phyloP scores from a whole-genome alignment of 495 filamentous ascomycete genomes.

The Clohesyomyces aquaticus region DNA sequence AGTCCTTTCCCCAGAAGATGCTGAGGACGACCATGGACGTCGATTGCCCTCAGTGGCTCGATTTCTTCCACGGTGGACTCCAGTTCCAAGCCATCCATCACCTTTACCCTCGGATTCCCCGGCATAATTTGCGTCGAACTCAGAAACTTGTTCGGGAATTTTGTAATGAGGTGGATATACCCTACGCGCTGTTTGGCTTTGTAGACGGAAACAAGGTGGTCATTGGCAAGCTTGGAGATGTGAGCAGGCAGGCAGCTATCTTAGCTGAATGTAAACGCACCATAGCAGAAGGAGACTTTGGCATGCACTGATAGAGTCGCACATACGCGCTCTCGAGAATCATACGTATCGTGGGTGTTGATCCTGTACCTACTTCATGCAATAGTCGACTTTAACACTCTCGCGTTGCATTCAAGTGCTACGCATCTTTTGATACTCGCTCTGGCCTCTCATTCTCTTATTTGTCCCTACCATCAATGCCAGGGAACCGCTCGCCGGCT shows the following conservation, averaged over 20 bases:
- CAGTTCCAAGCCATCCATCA: constrained; percentile 98
- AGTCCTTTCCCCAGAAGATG: constrained; percentile 97
- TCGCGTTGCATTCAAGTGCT: too few species aligned
- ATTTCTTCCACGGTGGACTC: constrained; percentile 94
- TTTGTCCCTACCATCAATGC: too few species aligned
- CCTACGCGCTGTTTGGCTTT: constrained; percentile 93
- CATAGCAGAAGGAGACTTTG: constrained; percentile 22
- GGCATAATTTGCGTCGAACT: constrained; percentile 84
- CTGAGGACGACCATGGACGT: constrained; percentile 97
- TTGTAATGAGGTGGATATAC: constrained; percentile 87
- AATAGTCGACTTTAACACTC: too few species aligned
- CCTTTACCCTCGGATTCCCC: constrained; percentile 88
- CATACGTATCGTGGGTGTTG: too few species aligned
- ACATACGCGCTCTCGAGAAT: too few species aligned
- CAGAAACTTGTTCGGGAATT: constrained; percentile 87
- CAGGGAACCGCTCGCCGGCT: too few species aligned
- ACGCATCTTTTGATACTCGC: too few species aligned
- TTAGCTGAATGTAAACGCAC: constrained; percentile 80
- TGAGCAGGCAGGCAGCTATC: constrained; percentile 84
- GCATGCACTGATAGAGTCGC: background rate
- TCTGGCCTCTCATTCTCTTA: too few species aligned
- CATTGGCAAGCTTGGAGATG: constrained; percentile 79
- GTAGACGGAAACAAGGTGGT: constrained; percentile 90
- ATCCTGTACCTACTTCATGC: too few species aligned
- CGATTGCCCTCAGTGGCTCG: constrained; percentile 92